Evolutionary conservation across 2,329 filamentous ascomycete genomes (phyloP), one percentile per base, ranked within the genome.

Genomic region (Volutella citrinella): DNA sequence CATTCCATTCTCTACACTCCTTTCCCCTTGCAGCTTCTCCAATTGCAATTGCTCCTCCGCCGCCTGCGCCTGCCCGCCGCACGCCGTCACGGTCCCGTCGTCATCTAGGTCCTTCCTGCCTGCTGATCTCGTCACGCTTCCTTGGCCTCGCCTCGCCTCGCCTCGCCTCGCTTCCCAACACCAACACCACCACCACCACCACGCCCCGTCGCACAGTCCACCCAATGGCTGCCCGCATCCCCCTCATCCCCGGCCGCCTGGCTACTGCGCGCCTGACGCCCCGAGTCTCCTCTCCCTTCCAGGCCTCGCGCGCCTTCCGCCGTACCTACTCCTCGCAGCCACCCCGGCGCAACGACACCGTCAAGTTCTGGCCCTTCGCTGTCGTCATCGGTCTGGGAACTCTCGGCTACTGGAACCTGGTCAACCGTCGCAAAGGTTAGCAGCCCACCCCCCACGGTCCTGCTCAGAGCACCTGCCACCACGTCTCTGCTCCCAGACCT

Each of bases 341-440:
- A 9, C 64, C 62, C 21, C 56, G 55, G 13, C 56, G 59, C 27
- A 49, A 53, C 26, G 59, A 52, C 32, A 55, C 48, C 27, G 54
- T 78, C 63, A 77, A 76, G 58, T 77, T 78, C 55, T 77, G 73
- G 72, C 74, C 74, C 3, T 78, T 78, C 44, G n/a, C 72, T 27
- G 56, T 61, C 32, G 60, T 78, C 45, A 68, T 76, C 43, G 66
- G 58, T 19, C 45, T 69, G 12, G 69, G 71, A 29, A 63, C 65
- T 7, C 66, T 65, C 11, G 71, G 68, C 16, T 79, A 77, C 54
- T 56, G 70, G 19, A 55, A 68, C 21, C 57, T 78, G 27, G 67
- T 72, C 30, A 72, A 76, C 41, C 60, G 57, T 43, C 70, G 66
- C 44, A 65, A 64, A 59, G 68, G 74, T 75, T 40, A 57, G 68